These are phyloP conservation scores for Saraca asoca DNA, from an alignment of 331 rosid genomes.

Conservation along the genomic window DNA sequence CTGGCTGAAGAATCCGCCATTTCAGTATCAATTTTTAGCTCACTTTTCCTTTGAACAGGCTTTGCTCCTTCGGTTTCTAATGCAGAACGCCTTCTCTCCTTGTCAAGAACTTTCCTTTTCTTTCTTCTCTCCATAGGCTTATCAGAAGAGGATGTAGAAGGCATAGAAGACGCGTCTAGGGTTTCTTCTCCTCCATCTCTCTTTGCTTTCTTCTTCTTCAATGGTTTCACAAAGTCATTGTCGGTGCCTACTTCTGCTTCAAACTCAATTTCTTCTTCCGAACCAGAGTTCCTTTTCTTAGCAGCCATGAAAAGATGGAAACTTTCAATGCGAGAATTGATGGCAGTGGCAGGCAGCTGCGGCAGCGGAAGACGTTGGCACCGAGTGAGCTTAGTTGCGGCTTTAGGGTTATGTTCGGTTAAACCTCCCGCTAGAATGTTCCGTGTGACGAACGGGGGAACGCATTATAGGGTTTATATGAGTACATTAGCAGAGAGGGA, in stretches of 20 bases:
- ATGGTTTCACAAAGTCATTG: conserved; percentile 34
- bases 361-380: conserved; percentile 29
- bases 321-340: background rate
- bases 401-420: conserved; percentile 29
- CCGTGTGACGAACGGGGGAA: background rate
- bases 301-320: conserved; percentile 43
- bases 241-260: conserved; percentile 19
- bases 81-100: conserved; percentile 45
- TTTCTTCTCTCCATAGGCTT: conserved; percentile 85
- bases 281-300: conserved; percentile 52
- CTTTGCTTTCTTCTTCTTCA: conserved; percentile 45
- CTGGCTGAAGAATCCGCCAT: conserved; percentile 31
- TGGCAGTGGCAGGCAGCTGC: background rate
- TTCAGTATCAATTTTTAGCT: conserved; percentile 30
- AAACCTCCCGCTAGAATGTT: background rate
- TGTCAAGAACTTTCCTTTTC: conserved; percentile 79
- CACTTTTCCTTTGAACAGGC: conserved; percentile 22
- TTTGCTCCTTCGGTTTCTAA: conserved; percentile 25
- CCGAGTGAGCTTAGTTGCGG: background rate
- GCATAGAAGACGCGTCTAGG: conserved; percentile 26
- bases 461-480: background rate
- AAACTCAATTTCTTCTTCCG: conserved; percentile 38
- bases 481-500: too few species aligned
- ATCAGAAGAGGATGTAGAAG: conserved; percentile 32
- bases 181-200: conserved; percentile 33